Base-by-base conservation (phyloP, 2,329 filamentous ascomycete genomes). In the Talaromyces pinophilus region DNA sequence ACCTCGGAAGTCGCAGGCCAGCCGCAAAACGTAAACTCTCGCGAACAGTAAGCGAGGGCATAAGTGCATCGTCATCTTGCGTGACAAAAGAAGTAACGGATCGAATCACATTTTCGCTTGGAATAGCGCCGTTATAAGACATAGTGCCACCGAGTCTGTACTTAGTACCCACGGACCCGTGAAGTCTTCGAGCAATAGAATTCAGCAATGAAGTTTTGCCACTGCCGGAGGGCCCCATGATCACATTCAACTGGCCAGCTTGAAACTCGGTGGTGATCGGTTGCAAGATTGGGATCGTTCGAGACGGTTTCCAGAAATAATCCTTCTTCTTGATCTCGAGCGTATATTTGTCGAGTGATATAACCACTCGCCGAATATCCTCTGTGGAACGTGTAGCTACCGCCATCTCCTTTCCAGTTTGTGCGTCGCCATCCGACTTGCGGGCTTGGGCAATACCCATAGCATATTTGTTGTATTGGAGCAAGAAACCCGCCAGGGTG, bases 181-280 rank as follows among this genome's bases (percentile, higher is more conserved):
- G 85, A 4, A 93, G 78, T 17, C 91, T 83, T 2, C 87, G 80
- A 0, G 91, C 89, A 85, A 93, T 90, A 1, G 88, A 84, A 72
- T 92, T 92, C 11, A 93, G 81, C 0, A 92, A 80, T 0, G 89
- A 90, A 0, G 90, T 92, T 75, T 93, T 93, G 0, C 91, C 91
- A 55, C 87, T 90, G 0, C 91, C 91, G 0, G 90, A 92, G 0
- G 91, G 91, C 0, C 91, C 91, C 90, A 93, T 92, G 69, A 93
- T 91, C 28, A 92, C 84, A 69, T 93, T 93, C 15, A 93, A 74
- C 15, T 85, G 81, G 0, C 90, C 90, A 0, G 91, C 85, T 57
- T 86, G 83, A 70, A 93, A 93, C 0, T 85, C 86, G 0, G 89
- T 82, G 1, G 84, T 88, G 13, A 93, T 83, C 0, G 89, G 88